These are phyloP conservation scores for Quercus parvula DNA, from an alignment of 306 rosid species.

Conservation along the genomic window DNA sequence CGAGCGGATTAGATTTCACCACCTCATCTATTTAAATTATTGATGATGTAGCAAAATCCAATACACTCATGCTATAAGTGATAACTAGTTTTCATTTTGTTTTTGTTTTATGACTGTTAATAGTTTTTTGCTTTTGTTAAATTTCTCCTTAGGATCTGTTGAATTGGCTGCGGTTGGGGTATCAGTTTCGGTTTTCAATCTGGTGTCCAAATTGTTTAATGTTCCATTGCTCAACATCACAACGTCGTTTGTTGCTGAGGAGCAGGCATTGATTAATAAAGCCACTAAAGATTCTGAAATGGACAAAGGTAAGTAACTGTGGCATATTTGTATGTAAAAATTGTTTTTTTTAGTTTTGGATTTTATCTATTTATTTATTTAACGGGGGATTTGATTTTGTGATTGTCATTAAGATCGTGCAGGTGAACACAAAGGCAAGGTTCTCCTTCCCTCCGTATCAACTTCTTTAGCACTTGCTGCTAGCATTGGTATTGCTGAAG, in stretches of 20 bases:
- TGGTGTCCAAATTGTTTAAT: conserved; percentile 80
- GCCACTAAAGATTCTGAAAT: conserved; percentile 21
- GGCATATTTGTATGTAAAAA: neutral
- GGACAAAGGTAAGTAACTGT: conserved; percentile 48
- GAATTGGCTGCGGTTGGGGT: conserved; percentile 96
- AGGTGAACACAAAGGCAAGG: conserved; percentile 42
- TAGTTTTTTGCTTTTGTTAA: conserved; percentile 8
- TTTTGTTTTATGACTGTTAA: conserved; percentile 8
- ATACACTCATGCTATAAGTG: neutral
- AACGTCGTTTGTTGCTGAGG: conserved; percentile 95
- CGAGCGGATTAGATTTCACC: no score
- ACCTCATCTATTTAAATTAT: neutral
- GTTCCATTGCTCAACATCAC: conserved; percentile 80
- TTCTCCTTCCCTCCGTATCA: conserved; percentile 72
- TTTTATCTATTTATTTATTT: conserved; percentile 10
- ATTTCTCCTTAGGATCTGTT: conserved; percentile 61
- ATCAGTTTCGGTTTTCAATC: conserved; percentile 77
- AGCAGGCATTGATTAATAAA: conserved; percentile 53
- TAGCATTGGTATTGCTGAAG: conserved; percentile 80
- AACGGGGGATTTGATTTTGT: conserved; percentile 12
- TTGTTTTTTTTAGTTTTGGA: conserved; percentile 10
- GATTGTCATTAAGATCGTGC: conserved; percentile 32
- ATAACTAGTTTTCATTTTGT: conserved; percentile 1
- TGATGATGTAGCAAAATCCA: no score
- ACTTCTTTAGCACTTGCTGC: conserved; percentile 84